A percentile compares a stretch with the other conserved stretches of the same genome.
phyloP scores from a whole-genome alignment of 495 filamentous ascomycete species.

The Trichoderma orchidacearum region DNA sequence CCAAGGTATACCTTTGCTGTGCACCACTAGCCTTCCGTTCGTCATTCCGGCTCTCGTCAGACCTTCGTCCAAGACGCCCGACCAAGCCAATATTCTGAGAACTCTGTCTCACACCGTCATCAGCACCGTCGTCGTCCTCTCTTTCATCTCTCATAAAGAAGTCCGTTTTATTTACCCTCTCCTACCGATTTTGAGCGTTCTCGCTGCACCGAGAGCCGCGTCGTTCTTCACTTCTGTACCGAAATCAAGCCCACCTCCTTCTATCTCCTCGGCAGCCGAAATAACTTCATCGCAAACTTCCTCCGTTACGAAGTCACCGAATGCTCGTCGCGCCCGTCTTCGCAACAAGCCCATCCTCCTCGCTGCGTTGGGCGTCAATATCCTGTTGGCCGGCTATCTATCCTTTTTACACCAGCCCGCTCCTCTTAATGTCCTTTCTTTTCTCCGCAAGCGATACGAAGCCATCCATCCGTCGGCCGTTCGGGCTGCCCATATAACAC shows the following conservation, averaged over 20 bases:
- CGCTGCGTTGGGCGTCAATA: constrained; percentile 49
- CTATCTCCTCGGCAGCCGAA: background rate
- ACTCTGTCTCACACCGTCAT: constrained; percentile 50
- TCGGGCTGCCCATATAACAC: background rate
- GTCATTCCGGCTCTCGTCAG: constrained; percentile 50
- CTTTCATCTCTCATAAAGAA: constrained; percentile 87
- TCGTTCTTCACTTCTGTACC: constrained; percentile 44
- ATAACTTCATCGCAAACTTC: constrained; percentile 1
- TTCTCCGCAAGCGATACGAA: constrained; percentile 61
- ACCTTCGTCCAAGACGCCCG: constrained; percentile 3
- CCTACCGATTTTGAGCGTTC: constrained; percentile 69
- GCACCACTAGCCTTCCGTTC: constrained; percentile 75
- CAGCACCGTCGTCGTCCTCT: constrained; percentile 49
- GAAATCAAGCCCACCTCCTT: constrained; percentile 9
- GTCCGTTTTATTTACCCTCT: constrained; percentile 94
- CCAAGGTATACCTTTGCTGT: constrained; percentile 77
- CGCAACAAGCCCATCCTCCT: constrained; percentile 40
- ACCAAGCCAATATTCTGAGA: constrained; percentile 27
- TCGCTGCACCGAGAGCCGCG: constrained; percentile 54
- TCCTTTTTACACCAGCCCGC: constrained; percentile 68
- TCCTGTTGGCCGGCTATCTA: constrained; percentile 60
- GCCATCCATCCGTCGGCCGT: constrained; percentile 10
- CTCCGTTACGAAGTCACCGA: constrained; percentile 5
- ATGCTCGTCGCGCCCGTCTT: constrained; percentile 10
- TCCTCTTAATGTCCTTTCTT: constrained; percentile 53